phyloP scores from a whole-genome alignment of 164 flowering plant species.

The Platanus orientalis region DNA sequence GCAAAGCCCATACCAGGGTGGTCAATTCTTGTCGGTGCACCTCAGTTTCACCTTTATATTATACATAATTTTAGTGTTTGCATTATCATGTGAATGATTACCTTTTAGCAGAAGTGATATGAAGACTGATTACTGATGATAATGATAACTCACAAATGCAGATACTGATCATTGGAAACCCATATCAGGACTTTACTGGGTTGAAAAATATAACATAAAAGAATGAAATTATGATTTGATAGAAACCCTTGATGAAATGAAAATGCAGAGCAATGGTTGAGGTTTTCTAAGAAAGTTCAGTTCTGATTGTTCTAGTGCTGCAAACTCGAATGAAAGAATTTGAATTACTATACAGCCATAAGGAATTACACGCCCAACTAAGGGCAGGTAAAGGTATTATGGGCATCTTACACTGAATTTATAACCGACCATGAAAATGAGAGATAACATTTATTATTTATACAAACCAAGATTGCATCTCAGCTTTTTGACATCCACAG shows the following conservation, averaged over 20 bases:
- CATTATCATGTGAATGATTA: too few relatives aligned
- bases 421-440: slow-evolving; percentile 8
- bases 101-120: too few relatives aligned
- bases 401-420: slow-evolving; percentile 20
- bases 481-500: slow-evolving; percentile 11
- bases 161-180: too few relatives aligned
- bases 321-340: slow-evolving; percentile 20
- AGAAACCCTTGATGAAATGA: neutral
- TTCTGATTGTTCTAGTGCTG: too few relatives aligned
- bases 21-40: too few relatives aligned
- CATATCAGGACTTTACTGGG: too few relatives aligned
- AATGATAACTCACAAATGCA: too few relatives aligned
- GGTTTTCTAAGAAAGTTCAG: neutral
- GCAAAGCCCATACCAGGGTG: too few relatives aligned
- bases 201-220: too few relatives aligned
- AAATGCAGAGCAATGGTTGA: neutral
- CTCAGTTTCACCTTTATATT: too few relatives aligned
- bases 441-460: slow-evolving; percentile 22
- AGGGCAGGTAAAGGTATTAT: slow-evolving; percentile 9
- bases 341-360: slow-evolving; percentile 27
- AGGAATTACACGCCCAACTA: slow-evolving; percentile 11
- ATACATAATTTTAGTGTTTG: too few relatives aligned
- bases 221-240: neutral
- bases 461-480: slow-evolving; percentile 16
- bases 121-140: too few relatives aligned